phyloP scores from a whole-genome alignment of 352 stramenopile species.

The Phytopythium cucurbitacearum region DNA sequence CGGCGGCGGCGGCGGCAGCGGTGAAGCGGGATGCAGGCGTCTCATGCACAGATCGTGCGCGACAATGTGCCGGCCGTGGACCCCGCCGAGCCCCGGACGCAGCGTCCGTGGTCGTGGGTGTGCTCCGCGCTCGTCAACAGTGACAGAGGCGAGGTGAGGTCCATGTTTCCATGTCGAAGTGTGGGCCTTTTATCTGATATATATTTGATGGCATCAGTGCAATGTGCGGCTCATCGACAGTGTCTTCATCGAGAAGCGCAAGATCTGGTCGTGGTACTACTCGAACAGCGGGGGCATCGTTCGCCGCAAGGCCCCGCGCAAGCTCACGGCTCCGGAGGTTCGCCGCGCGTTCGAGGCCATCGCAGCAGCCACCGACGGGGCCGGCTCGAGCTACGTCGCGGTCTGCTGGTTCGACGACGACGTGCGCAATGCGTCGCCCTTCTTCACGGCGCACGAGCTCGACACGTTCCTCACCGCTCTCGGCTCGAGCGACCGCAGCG shows the following conservation, averaged over 20 bases:
- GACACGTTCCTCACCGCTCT: slow-evolving; percentile 40
- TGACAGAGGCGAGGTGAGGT: slow-evolving; percentile 39
- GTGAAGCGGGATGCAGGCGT: no score
- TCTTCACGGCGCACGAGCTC: slow-evolving; percentile 47
- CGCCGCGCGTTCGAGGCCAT: slow-evolving; percentile 31
- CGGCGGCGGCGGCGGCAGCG: no score
- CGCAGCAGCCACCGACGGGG: slow-evolving; percentile 6
- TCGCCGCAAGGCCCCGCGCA: slow-evolving; percentile 49
- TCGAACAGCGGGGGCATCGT: slow-evolving; percentile 43
- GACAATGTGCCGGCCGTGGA: slow-evolving; percentile 50
- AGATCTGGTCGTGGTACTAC: slow-evolving; percentile 82
- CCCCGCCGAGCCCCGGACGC: slow-evolving; percentile 40
- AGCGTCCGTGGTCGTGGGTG: slow-evolving; percentile 62
- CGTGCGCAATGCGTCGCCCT: slow-evolving; percentile 29
- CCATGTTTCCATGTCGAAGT: neutral
- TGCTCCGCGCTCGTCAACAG: slow-evolving; percentile 57
- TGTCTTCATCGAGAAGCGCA: slow-evolving; percentile 68
- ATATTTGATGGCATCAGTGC: slow-evolving; percentile 19
- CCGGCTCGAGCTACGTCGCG: slow-evolving; percentile 25
- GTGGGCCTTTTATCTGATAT: neutral
- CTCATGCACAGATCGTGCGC: slow-evolving; percentile 29
- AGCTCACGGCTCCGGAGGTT: slow-evolving; percentile 41
- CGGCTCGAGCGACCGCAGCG: slow-evolving; percentile 23
- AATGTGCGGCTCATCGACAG: slow-evolving; percentile 54
- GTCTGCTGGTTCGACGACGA: slow-evolving; percentile 71